These are phyloP conservation scores for Insectozyma bohioensis DNA, from an alignment of 1,139 yeast genomes.

Conservation along the genomic window DNA sequence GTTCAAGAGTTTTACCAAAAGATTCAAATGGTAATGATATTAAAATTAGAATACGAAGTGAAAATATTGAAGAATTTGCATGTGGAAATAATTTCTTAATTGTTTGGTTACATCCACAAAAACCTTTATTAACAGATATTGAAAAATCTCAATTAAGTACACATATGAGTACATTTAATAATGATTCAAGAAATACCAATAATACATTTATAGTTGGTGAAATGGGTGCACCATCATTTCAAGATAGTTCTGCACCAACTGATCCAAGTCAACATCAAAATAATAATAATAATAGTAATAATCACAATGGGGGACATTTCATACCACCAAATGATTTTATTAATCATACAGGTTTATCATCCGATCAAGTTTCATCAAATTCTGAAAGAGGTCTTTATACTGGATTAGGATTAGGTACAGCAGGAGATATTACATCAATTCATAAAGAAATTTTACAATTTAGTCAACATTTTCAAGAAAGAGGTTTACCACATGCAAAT, in stretches of 20 bases:
- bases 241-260: constrained; percentile 1
- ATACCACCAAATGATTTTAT: constrained; percentile 10
- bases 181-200: constrained; percentile 12
- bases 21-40: constrained; percentile 7
- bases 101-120: constrained; percentile 36
- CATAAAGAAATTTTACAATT: constrained; percentile 33
- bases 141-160: constrained; percentile 13
- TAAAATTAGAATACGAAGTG: constrained; percentile 16
- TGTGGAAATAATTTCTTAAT: constrained; percentile 31
- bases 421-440: constrained; percentile 43
- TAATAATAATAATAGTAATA: too few species aligned
- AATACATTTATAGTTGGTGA: constrained; percentile 7
- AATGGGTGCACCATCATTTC: constrained; percentile 5
- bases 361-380: constrained; percentile 13
- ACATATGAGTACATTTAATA: constrained; percentile 14
- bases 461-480: constrained; percentile 15
- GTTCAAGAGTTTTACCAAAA: constrained; percentile 5
- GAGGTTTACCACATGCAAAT: constrained; percentile 12
- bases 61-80: constrained; percentile 31
- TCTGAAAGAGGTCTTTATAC: constrained; percentile 15
- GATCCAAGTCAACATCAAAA: constrained; percentile 4
- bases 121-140: constrained; percentile 23
- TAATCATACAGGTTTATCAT: constrained; percentile 12
- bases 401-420: constrained; percentile 40
- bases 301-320: too few species aligned